phyloP scores from a whole-genome alignment of 176 grass and related monocot genomes.

The Bothriochloa decipiens region DNA sequence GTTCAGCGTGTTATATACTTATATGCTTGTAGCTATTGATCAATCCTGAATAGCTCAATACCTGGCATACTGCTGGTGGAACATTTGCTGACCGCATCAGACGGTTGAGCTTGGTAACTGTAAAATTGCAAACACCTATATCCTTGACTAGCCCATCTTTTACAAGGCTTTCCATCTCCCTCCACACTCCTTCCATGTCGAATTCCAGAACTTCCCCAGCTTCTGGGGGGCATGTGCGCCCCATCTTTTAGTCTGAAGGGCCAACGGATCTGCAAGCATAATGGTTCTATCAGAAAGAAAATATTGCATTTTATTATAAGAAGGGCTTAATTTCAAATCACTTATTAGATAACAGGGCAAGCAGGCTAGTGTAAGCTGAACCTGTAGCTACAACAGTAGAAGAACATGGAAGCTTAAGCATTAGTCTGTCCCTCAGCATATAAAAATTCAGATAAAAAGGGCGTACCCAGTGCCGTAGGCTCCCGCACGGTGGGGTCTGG shows the following conservation, averaged over 20 bases:
- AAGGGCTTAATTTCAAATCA: not conserved
- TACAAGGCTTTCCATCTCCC: conserved; percentile 71
- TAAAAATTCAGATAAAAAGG: not conserved
- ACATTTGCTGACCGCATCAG: conserved; percentile 53
- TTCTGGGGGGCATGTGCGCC: conserved; percentile 63
- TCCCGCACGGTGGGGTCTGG: too few species aligned
- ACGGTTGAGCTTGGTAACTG: conserved; percentile 63
- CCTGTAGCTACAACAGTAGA: not conserved
- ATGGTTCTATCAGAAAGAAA: not conserved
- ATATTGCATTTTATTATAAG: not conserved
- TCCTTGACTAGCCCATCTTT: conserved; percentile 70
- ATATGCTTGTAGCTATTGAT: not conserved
- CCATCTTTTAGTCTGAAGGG: conserved; percentile 72
- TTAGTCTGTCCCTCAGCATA: not conserved
- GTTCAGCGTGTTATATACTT: not conserved
- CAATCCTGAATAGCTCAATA: conserved; percentile 21
- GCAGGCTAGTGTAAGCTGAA: not conserved
- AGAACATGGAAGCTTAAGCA: not conserved
- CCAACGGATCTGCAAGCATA: conserved; percentile 69
- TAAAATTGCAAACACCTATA: conserved; percentile 72
- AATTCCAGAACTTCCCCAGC: conserved; percentile 73
- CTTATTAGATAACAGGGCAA: not conserved
- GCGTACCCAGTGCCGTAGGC: too few species aligned
- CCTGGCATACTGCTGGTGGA: conserved; percentile 76
- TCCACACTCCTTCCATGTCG: conserved; percentile 87